Base-by-base conservation (phyloP, 345 rosid species). In the Adansonia digitata region DNA sequence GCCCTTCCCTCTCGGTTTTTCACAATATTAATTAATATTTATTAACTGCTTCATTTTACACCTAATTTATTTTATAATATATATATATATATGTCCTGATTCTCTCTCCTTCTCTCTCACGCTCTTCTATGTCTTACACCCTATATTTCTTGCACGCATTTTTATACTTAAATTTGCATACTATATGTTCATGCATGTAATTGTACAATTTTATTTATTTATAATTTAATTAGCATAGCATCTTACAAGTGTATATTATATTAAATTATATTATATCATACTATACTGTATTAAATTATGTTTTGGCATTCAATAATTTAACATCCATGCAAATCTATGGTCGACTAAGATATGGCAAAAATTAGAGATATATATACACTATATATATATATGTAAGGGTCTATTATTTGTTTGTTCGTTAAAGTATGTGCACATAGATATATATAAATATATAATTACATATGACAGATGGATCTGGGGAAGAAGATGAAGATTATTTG, bases 401-500 rank as follows among this genome's bases (percentile, higher is more conserved):
- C 57, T 52, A n/a, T 8, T 34, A 17, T 62, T 61, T 7, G 2
- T 61, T 17, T 62, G 14, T 20, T 65, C 5, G 5, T 39, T 65
- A 22, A 65, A 65, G 24, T 65, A 13, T 2, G 12, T 59, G 39
- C 27, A 14, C 29, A 5, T 3, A 59, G 12, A 24, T 24, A 5
- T 24, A 4, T 22, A 55, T 9, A n/a, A n/a, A n/a, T n/a, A n/a
- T 3, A 3, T 8, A 53, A 53, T 53, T 53, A 22, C 4, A 1
- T 29, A 12, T 66, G 67, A 10, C 79, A 81, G 85, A 85, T 75
- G 86, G 88, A 77, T 87, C 84, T 5, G 85, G 85, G 13, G 86
- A 83, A 10, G 90, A 87, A 79, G 90, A 85, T 56, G 90, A 87
- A 77, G 88, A 85, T 56, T 77, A 75, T 45, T 13, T 76, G 53